phyloP scores from a whole-genome alignment of 495 filamentous ascomycete species.

The Aspergillus avenaceus region DNA sequence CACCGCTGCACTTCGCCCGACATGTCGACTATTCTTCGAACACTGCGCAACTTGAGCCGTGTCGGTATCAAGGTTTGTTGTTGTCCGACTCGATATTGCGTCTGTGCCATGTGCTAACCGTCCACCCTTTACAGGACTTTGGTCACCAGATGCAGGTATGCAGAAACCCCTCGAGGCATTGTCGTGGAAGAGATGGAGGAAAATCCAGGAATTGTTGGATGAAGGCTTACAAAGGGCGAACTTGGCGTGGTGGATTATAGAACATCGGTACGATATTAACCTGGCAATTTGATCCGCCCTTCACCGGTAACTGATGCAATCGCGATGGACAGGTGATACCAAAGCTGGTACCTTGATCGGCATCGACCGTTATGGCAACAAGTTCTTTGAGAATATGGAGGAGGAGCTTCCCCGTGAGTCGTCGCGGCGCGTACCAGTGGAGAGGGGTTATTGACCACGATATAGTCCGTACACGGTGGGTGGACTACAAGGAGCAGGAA shows the following conservation, averaged over 20 bases:
- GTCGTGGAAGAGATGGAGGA: conserved; percentile 9
- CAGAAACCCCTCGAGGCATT: conserved; percentile 12
- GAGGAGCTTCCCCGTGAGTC: conserved; percentile 88
- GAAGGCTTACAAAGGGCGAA: conserved; percentile 20
- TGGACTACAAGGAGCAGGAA: conserved; percentile 88
- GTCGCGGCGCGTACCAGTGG: background rate
- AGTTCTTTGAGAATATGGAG: conserved; percentile 87
- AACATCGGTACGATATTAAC: conserved; percentile 57
- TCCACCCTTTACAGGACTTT: conserved; percentile 58
- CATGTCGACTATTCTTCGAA: conserved; percentile 92
- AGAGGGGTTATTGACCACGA: conserved; percentile 2
- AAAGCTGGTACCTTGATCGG: conserved; percentile 89
- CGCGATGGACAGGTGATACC: conserved; percentile 74
- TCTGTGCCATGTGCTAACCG: conserved; percentile 25
- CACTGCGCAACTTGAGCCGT: conserved; percentile 77
- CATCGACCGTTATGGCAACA: conserved; percentile 89
- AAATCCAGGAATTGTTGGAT: background rate
- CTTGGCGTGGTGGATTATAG: conserved; percentile 34
- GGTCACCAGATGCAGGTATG: conserved; percentile 89
- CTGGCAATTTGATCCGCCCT: background rate
- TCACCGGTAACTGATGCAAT: conserved; percentile 24
- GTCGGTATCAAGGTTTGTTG: conserved; percentile 79
- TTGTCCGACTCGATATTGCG: background rate
- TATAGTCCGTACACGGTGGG: conserved; percentile 92
- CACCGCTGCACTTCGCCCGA: conserved; percentile 27